A percentile compares a stretch with the other conserved stretches of the same genome.
phyloP scores from a whole-genome alignment of 805 yeast genomes.

The Lachancea sp. region DNA sequence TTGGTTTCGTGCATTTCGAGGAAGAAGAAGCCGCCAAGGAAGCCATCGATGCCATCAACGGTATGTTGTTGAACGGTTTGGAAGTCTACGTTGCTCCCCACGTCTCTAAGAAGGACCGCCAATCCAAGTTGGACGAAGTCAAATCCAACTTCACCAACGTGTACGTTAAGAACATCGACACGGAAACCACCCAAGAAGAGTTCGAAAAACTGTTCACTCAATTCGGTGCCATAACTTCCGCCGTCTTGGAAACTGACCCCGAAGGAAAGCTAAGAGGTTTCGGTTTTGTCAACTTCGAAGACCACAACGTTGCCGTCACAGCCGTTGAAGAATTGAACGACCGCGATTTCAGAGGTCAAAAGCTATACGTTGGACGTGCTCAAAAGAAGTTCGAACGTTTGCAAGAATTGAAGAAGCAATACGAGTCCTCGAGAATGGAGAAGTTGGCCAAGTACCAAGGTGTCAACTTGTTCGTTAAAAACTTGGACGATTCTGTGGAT shows the following conservation, averaged over 20 bases:
- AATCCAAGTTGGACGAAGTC: conserved; percentile 82
- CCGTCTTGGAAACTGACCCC: conserved; percentile 68
- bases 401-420: conserved; percentile 91
- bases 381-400: conserved; percentile 98
- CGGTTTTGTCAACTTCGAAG: conserved; percentile 88
- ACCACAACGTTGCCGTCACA: conserved; percentile 79
- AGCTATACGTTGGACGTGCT: conserved; percentile 94
- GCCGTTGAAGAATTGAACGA: conserved; percentile 92
- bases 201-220: conserved; percentile 65
- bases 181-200: conserved; percentile 62
- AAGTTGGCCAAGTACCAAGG: conserved; percentile 93
- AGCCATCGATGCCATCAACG: conserved; percentile 95
- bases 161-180: conserved; percentile 83
- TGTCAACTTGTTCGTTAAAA: conserved; percentile 93
- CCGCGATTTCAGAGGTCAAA: conserved; percentile 76
- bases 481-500: conserved; percentile 88
- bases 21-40: conserved; percentile 85
- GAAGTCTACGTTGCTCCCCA: conserved; percentile 96
- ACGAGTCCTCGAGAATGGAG: conserved; percentile 88
- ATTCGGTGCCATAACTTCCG: conserved; percentile 78
- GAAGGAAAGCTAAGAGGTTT: conserved; percentile 92
- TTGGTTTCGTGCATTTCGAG: conserved; percentile 96
- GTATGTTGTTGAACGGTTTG: conserved; percentile 94
- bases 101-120: conserved; percentile 87
- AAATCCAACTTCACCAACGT: conserved; percentile 93